Evolutionary conservation across 495 filamentous ascomycete genomes (phyloP), one percentile per base, ranked within the genome.

Genomic region (Aspergillus sclerotiicarbonarius): DNA sequence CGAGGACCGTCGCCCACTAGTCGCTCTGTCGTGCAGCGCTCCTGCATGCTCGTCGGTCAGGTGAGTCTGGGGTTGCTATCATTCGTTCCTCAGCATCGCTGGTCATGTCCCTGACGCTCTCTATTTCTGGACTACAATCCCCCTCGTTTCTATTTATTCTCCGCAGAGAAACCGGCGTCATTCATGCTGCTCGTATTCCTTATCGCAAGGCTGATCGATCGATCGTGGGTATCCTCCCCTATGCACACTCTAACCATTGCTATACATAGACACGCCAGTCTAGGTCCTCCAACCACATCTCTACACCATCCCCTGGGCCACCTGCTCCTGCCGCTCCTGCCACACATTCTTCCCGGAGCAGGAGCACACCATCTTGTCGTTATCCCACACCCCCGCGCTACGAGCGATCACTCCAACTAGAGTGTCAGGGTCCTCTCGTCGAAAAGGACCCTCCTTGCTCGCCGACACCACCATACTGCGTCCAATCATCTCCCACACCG

Each of bases 311-410:
- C 94, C 94, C 74, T 87, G 89, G 46, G 75, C 79, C 46, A 92
- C 85, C 75, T 95, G 88, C 68, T 98, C 93, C 76, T 87, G 87
- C 67, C 94, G 82, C 79, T 98, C 94, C 72, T 98, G 88, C 94
- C 94, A 98, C 32, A 98, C 80, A 63, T 91, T 97, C 85, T 98
- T 97, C 3, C 94, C 94, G 41, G 91, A 95, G 73, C 94, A 98
- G 13, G 90, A 93, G 69, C 87, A 87, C 29, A 98, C 94, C 65
- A 89, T 96, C 81, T 97, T 98, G 69, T 96, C 91, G 67, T 98
- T 98, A 70, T 97, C 92, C 94, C 94, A 98, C 52, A 96, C 87
- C 13, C 94, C 94, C 21, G 94, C 92, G 73, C 91, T 96, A 67
- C 94, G 79, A 44, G 94, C 94, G 69, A 98, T 90, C 51, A 98